Evolutionary conservation across 2,329 filamentous ascomycete genomes (phyloP).

Genomic region (Thielaviopsis populi): DNA sequence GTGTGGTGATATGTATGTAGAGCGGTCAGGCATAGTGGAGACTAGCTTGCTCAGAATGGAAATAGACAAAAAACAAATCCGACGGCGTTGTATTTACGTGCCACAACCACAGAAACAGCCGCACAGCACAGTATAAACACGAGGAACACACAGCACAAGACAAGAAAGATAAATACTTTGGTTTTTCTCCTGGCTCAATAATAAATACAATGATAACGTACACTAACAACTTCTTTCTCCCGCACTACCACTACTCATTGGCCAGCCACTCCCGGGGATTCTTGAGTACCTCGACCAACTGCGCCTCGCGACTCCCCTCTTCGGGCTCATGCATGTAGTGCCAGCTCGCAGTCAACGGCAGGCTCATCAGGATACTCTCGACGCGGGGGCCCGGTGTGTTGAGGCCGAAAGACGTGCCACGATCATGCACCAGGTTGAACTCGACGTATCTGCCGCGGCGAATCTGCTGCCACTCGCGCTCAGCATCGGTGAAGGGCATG

Average conservation of each 20-base stretch:
- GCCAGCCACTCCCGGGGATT: slow-evolving; percentile 53
- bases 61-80: background rate
- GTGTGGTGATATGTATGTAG: background rate
- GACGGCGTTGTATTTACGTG: background rate
- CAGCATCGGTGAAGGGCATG: slow-evolving; percentile 70
- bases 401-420: slow-evolving; percentile 84
- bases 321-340: slow-evolving; percentile 85
- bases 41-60: background rate
- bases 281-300: slow-evolving; percentile 57
- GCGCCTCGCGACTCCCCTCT: slow-evolving; percentile 60
- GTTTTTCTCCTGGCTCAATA: background rate
- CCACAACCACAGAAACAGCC: background rate
- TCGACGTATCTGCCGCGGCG: slow-evolving; percentile 91
- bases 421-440: slow-evolving; percentile 94
- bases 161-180: background rate
- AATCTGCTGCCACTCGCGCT: slow-evolving; percentile 96
- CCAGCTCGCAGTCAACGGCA: slow-evolving; percentile 87
- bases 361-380: slow-evolving; percentile 94
- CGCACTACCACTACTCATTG: background rate
- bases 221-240: background rate
- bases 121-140: background rate
- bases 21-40: background rate
- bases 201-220: background rate
- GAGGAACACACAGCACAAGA: background rate
- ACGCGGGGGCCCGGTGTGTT: slow-evolving; percentile 83